Evolutionary conservation across 495 filamentous ascomycete genomes (phyloP).

Genomic region (Penicillium herquei): DNA sequence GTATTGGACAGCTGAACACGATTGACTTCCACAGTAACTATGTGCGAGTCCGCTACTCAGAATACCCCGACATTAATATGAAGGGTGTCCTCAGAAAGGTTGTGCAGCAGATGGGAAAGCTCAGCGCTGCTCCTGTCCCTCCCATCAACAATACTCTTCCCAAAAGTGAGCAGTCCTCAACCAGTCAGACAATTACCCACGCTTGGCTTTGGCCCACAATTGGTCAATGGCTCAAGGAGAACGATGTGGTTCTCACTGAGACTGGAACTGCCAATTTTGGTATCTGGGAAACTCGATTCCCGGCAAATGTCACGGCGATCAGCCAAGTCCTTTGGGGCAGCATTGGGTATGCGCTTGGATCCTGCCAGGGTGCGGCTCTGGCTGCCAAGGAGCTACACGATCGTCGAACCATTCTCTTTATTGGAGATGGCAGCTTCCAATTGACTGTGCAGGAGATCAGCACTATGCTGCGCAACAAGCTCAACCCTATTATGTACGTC

Average conservation of each 20-base stretch:
- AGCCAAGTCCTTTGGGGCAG: slow-evolving; percentile 88
- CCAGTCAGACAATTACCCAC: slow-evolving; percentile 66
- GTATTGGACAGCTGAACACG: slow-evolving; percentile 73
- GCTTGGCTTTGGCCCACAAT: slow-evolving; percentile 83
- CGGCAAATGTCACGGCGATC: slow-evolving; percentile 68
- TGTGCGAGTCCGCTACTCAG: slow-evolving; percentile 73
- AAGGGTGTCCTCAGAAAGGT: slow-evolving; percentile 80
- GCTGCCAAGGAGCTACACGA: slow-evolving; percentile 62
- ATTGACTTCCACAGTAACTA: slow-evolving; percentile 86
- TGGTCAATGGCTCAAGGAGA: slow-evolving; percentile 70
- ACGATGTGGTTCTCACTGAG: slow-evolving; percentile 83
- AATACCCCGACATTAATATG: slow-evolving; percentile 84
- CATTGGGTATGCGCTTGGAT: slow-evolving; percentile 80
- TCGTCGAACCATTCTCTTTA: slow-evolving; percentile 75
- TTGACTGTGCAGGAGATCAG: slow-evolving; percentile 82
- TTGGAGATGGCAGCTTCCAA: slow-evolving; percentile 85
- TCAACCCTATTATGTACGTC: slow-evolving; percentile 76
- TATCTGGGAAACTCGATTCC: slow-evolving; percentile 85
- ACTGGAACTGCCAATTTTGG: slow-evolving; percentile 91
- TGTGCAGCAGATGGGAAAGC: slow-evolving; percentile 54
- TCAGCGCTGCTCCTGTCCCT: slow-evolving; percentile 47
- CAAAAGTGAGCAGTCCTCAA: slow-evolving; percentile 46
- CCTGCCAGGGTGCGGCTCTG: slow-evolving; percentile 72
- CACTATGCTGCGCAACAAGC: slow-evolving; percentile 75
- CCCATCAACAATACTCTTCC: slow-evolving; percentile 55